A percentile compares a stretch with the other conserved stretches of the same genome.
Conservation (phyloP, 495 filamentous ascomycete species). For the Podospora conica region DNA sequence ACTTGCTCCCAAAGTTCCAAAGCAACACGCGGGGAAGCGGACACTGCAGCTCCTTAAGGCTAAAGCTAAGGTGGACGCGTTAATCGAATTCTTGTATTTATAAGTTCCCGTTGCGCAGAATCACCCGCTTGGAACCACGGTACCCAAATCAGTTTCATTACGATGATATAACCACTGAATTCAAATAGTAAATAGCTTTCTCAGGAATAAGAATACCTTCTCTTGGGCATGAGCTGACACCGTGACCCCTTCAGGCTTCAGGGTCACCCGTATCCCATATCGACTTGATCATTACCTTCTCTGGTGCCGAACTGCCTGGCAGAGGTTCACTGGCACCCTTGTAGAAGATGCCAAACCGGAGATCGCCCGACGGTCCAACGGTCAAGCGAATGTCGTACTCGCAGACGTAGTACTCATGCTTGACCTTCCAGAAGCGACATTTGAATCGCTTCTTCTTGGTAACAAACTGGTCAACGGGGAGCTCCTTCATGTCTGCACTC, state of each 20-base stretch:
- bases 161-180: no score
- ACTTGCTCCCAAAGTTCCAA: no score
- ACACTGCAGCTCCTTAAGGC: no score
- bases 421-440: not conserved
- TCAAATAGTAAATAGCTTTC: no score
- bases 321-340: slow-evolving; percentile 1
- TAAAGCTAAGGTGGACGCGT: no score
- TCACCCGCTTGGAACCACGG: no score
- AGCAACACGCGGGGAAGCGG: no score
- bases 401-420: slow-evolving; percentile 1
- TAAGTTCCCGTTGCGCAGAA: no score
- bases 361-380: slow-evolving; percentile 4
- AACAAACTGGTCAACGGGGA: not conserved
- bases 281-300: not conserved
- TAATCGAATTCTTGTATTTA: no score
- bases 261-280: not conserved
- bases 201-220: no score
- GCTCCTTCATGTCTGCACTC: not conserved
- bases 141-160: no score
- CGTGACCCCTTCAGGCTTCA: not conserved
- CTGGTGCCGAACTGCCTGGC: slow-evolving; percentile 2
- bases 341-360: slow-evolving; percentile 1
- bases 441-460: slow-evolving; percentile 2
- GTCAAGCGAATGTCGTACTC: not conserved
- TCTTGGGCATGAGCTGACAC: no score